phyloP scores from a whole-genome alignment of 2,329 filamentous ascomycete species.

The Periconia sp. region DNA sequence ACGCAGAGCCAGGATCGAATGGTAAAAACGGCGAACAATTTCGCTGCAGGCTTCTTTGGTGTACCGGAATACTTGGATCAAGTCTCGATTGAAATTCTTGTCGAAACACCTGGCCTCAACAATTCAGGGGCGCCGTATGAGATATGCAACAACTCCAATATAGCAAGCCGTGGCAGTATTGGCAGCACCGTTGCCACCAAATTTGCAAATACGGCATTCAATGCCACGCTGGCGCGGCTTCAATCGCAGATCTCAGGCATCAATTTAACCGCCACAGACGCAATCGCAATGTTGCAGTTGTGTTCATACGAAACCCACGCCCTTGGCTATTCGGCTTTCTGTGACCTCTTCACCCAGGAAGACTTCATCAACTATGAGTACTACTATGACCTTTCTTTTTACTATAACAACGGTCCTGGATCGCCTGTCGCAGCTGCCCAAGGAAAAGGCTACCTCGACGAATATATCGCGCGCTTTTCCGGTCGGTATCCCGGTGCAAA shows the following conservation, averaged over 20 bases:
- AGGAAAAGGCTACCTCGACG: slow-evolving; percentile 34
- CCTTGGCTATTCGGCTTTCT: slow-evolving; percentile 49
- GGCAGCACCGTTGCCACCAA: slow-evolving; percentile 23
- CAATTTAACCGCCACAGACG: slow-evolving; percentile 38
- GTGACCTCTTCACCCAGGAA: slow-evolving; percentile 44
- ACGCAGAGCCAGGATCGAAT: slow-evolving; percentile 35
- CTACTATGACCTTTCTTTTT: slow-evolving; percentile 46
- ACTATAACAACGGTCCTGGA: slow-evolving; percentile 36
- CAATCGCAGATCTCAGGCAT: slow-evolving; percentile 29
- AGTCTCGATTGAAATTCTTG: slow-evolving; percentile 33
- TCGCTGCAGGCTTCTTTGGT: slow-evolving; percentile 36
- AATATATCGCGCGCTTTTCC: slow-evolving; percentile 32
- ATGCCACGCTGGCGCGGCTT: slow-evolving; percentile 29
- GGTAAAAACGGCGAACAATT: slow-evolving; percentile 37
- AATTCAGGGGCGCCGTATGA: slow-evolving; percentile 35
- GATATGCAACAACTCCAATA: slow-evolving; percentile 31
- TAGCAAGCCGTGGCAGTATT: slow-evolving; percentile 27
- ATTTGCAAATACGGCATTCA: slow-evolving; percentile 31
- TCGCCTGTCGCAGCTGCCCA: slow-evolving; percentile 34
- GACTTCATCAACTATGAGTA: slow-evolving; percentile 51
- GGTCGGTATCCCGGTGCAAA: slow-evolving; percentile 20
- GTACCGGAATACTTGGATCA: slow-evolving; percentile 31
- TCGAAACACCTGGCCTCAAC: slow-evolving; percentile 26
- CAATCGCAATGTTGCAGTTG: slow-evolving; percentile 45
- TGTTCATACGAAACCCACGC: slow-evolving; percentile 39